phyloP scores from a whole-genome alignment of 331 rosid genomes.

The Saraca asoca region DNA sequence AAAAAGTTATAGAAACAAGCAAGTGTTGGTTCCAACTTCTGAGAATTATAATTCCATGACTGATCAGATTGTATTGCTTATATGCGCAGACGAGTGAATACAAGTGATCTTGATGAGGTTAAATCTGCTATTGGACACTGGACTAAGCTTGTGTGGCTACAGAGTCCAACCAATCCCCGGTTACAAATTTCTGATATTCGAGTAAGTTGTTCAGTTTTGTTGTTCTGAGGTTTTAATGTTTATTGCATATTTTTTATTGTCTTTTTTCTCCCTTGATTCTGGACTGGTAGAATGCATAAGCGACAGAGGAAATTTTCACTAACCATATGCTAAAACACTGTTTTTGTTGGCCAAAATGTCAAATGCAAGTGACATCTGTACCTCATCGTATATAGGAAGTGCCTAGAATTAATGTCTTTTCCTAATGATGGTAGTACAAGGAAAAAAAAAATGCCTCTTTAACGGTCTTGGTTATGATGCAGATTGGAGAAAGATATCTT shows the following conservation, averaged over 20 bases:
- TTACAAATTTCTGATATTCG: constrained; percentile 73
- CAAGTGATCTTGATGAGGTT: constrained; percentile 71
- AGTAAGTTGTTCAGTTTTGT: constrained; percentile 40
- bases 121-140: constrained; percentile 72
- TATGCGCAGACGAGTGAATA: constrained; percentile 73
- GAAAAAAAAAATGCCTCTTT: no score
- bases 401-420: no score
- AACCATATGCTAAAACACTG: no score
- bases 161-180: constrained; percentile 94
- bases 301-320: no score
- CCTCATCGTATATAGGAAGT: no score
- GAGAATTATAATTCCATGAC: no score
- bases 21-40: constrained; percentile 23
- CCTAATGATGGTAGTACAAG: no score
- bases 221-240: constrained; percentile 19
- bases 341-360: no score
- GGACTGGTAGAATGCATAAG: no score
- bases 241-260: constrained; percentile 9
- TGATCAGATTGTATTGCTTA: constrained; percentile 35
- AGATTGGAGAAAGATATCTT: no score
- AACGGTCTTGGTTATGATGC: no score
- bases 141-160: constrained; percentile 94
- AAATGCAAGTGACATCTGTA: no score
- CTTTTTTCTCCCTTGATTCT: neutral
- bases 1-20: constrained; percentile 20